These are phyloP conservation scores for Leccinum ponderosum DNA, from an alignment of 1,284 basidiomycete genomes.

Conservation along the genomic window DNA sequence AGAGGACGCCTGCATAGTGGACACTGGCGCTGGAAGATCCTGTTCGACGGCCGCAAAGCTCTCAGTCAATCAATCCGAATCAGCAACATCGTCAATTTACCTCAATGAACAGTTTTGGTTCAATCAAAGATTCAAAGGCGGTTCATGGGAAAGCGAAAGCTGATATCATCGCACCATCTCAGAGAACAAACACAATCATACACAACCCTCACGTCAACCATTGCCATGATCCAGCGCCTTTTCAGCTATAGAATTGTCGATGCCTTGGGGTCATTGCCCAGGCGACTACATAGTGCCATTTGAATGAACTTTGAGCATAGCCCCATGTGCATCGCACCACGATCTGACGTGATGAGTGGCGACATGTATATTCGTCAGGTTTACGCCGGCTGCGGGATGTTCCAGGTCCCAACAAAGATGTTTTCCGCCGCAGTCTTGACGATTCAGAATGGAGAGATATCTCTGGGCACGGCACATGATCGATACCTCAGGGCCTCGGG, in stretches of 20 bases:
- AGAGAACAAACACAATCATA: not conserved
- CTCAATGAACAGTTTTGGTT: not conserved
- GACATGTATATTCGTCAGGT: not conserved
- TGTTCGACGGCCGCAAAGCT: not conserved
- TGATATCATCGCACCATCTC: not conserved
- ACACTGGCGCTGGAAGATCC: not conserved
- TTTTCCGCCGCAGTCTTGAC: not conserved
- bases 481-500: not conserved
- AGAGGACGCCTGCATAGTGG: constrained; percentile 8
- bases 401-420: not conserved
- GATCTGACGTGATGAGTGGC: not conserved
- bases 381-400: not conserved
- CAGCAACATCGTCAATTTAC: not conserved
- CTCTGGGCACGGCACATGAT: not conserved
- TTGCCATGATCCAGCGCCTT: not conserved
- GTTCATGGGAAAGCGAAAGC: not conserved
- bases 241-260: not conserved
- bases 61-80: not conserved
- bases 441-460: not conserved
- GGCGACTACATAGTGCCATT: not conserved
- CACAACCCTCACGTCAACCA: not conserved
- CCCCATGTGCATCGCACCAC: not conserved
- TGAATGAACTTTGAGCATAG: not conserved
- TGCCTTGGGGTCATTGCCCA: not conserved
- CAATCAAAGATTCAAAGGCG: not conserved